These are phyloP conservation scores for Saccharum hybrid DNA, from an alignment of 202 grass and related monocot species.

Conservation along the genomic window DNA sequence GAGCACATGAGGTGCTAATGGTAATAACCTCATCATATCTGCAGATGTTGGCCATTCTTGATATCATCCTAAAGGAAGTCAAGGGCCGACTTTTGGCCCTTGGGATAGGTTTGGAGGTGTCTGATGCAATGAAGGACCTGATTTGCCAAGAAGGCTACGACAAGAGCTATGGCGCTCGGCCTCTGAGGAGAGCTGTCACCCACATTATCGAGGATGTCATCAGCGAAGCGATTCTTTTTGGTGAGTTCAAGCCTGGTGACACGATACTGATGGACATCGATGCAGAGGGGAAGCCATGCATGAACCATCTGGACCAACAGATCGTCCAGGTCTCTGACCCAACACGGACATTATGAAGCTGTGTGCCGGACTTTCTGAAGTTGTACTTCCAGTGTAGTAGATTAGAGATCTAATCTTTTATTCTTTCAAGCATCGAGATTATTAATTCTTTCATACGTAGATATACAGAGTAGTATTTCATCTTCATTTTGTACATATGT, in stretches of 20 bases:
- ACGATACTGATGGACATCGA: conserved; percentile 74
- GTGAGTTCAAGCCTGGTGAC: conserved; percentile 73
- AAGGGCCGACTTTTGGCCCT: conserved; percentile 72
- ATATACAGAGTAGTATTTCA: conserved; percentile 2
- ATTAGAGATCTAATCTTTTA: conserved; percentile 48
- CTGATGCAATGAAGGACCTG: conserved; percentile 73
- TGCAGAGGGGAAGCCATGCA: conserved; percentile 59
- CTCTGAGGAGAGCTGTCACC: conserved; percentile 80
- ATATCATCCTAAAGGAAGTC: conserved; percentile 89
- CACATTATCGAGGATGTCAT: conserved; percentile 79
- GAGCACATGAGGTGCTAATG: conserved; percentile 24
- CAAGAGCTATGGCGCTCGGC: conserved; percentile 78
- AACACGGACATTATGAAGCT: conserved; percentile 50
- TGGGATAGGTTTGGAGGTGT: conserved; percentile 71
- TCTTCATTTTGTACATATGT: conserved; percentile 48
- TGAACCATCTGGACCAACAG: conserved; percentile 52
- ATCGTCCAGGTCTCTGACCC: conserved; percentile 66
- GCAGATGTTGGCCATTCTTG: conserved; percentile 89
- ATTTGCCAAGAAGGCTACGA: conserved; percentile 84
- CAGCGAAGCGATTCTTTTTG: conserved; percentile 84
- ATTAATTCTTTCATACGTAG: conserved; percentile 53
- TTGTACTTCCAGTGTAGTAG: conserved; percentile 28
- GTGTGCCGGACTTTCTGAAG: conserved; percentile 40
- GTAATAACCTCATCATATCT: conserved; percentile 31
- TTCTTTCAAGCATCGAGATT: conserved; percentile 43